phyloP scores from a whole-genome alignment of 176 grass and related monocot genomes.

The Oropetium thomaeum region DNA sequence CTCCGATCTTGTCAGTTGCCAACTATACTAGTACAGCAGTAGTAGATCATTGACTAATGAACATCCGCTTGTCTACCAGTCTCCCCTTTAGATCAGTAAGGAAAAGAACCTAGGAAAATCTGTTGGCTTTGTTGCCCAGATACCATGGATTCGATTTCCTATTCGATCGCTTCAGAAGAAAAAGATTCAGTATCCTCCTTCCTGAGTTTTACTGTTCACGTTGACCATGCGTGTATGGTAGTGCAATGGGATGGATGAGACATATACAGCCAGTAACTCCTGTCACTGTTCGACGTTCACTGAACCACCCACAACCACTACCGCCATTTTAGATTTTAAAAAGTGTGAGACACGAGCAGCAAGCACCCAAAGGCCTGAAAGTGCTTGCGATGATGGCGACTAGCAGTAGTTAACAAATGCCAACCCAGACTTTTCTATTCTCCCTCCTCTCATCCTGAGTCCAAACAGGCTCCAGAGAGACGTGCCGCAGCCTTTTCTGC shows the following conservation, averaged over 20 bases:
- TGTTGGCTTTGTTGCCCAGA: background rate
- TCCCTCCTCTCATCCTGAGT: conserved; percentile 6
- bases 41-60: conserved; percentile 22
- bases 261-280: background rate
- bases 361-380: too few species aligned
- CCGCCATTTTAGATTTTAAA: conserved; percentile 14
- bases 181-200: background rate
- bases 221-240: background rate
- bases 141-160: background rate
- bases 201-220: background rate
- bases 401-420: conserved; percentile 43
- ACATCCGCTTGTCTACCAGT: background rate
- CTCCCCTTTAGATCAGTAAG: background rate
- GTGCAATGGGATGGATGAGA: background rate
- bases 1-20: conserved; percentile 26
- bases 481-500: conserved; percentile 33
- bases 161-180: too few species aligned
- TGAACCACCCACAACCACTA: conserved; percentile 14
- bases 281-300: conserved; percentile 7
- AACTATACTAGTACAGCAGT: too few species aligned
- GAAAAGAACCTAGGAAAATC: background rate
- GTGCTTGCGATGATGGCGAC: conserved; percentile 43
- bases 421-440: conserved; percentile 47
- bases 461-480: conserved; percentile 8
- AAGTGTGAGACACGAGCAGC: conserved; percentile 21